Conservation (phyloP, 1,139 yeast genomes). For the Groenewaldozyma sp. region DNA sequence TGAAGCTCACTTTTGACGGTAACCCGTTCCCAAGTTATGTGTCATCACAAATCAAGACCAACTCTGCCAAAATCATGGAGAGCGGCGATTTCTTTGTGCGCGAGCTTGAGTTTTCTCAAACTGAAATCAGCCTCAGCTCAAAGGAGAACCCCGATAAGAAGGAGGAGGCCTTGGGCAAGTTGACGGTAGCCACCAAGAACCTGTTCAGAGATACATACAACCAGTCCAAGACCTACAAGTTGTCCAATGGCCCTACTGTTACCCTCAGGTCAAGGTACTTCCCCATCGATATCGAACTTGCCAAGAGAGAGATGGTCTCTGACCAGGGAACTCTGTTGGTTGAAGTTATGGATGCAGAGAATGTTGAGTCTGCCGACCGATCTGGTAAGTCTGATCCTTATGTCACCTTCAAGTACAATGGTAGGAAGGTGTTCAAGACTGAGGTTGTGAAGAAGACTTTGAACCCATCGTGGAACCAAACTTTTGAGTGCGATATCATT, state of each 20-base stretch:
- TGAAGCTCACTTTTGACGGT: slow-evolving; percentile 71
- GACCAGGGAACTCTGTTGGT: slow-evolving; percentile 70
- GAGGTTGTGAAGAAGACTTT: slow-evolving; percentile 78
- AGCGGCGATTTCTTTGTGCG: slow-evolving; percentile 68
- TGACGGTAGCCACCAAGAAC: slow-evolving; percentile 57
- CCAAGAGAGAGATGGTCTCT: slow-evolving; percentile 64
- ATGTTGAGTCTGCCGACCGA: slow-evolving; percentile 72
- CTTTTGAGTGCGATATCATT: slow-evolving; percentile 40
- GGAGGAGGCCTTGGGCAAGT: slow-evolving; percentile 53
- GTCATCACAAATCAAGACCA: slow-evolving; percentile 39
- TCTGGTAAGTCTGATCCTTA: slow-evolving; percentile 94
- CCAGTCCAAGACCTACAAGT: slow-evolving; percentile 46
- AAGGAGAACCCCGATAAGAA: slow-evolving; percentile 41
- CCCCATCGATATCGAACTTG: slow-evolving; percentile 60
- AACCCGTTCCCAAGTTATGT: slow-evolving; percentile 53
- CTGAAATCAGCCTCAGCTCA: slow-evolving; percentile 50
- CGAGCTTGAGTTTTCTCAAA: slow-evolving; percentile 67
- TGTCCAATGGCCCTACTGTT: slow-evolving; percentile 42
- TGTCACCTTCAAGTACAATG: slow-evolving; percentile 55
- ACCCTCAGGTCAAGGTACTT: slow-evolving; percentile 66
- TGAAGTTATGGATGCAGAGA: slow-evolving; percentile 55
- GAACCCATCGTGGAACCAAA: slow-evolving; percentile 81
- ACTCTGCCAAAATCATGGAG: slow-evolving; percentile 39
- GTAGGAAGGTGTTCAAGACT: slow-evolving; percentile 58
- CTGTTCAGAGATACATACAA: slow-evolving; percentile 58